Percentiles rank a stretch among this genome's conserved stretches.
phyloP scores from a whole-genome alignment of 2,329 filamentous ascomycete genomes.

The Thelonectria olida region DNA sequence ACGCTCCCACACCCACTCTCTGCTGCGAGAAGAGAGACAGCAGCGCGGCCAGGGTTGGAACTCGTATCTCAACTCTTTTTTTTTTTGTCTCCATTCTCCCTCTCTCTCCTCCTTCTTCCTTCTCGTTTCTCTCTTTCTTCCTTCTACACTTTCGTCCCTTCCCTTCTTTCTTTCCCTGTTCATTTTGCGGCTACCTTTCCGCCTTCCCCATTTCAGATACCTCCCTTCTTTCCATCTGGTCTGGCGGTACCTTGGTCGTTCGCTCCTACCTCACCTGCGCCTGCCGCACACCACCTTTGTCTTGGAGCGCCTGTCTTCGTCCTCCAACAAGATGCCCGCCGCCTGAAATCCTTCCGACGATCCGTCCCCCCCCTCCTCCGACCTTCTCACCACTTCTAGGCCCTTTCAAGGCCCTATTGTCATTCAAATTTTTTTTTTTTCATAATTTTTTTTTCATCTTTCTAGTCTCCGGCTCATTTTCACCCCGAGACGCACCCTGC shows the following conservation, averaged over 20 bases:
- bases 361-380: slow-evolving; percentile 2
- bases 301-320: slow-evolving; percentile 12
- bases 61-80: slow-evolving; percentile 20
- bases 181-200: slow-evolving; percentile 10
- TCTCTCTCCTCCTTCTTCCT: slow-evolving; percentile 1
- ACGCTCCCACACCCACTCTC: slow-evolving; percentile 15
- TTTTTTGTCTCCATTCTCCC: slow-evolving; percentile 11
- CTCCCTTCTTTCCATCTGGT: too few relatives aligned
- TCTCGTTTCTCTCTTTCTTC: slow-evolving; percentile 21
- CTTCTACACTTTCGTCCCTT: slow-evolving; percentile 25
- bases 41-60: slow-evolving; percentile 13
- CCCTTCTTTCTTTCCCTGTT: slow-evolving; percentile 24
- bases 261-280: slow-evolving; percentile 20
- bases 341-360: slow-evolving; percentile 17
- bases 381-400: not conserved
- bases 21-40: not conserved
- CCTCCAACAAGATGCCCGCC: slow-evolving; percentile 24
- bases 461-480: not conserved
- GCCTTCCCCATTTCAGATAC: slow-evolving; percentile 5
- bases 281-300: slow-evolving; percentile 1
- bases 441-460: not conserved
- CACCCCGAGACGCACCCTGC: not conserved
- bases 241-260: slow-evolving; percentile 29
- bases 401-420: slow-evolving; percentile 8
- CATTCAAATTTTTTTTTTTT: not conserved